Conservation (phyloP, 306 rosid genomes). For the Cucurbita maxima region DNA sequence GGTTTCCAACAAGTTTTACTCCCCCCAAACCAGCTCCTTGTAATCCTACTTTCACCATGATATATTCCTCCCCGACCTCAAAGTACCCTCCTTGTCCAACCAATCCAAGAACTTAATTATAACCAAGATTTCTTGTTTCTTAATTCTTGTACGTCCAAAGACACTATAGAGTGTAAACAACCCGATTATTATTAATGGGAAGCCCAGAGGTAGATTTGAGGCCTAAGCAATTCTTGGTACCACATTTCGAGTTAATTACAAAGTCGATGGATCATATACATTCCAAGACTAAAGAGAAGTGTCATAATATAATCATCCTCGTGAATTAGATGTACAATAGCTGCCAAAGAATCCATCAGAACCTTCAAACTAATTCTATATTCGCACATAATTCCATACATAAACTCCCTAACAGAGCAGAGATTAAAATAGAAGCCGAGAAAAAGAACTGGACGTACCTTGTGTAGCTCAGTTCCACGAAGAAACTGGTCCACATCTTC, state of each 20-base stretch:
- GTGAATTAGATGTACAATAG: not conserved
- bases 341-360: not conserved
- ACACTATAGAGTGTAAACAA: not conserved
- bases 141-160: not conserved
- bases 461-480: slow-evolving; percentile 69
- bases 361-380: not conserved
- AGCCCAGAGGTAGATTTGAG: not conserved
- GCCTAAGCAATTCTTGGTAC: not conserved
- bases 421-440: not conserved
- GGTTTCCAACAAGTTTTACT: not conserved
- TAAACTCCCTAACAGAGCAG: not conserved
- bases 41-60: not conserved
- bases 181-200: not conserved
- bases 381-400: not conserved
- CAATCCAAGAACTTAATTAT: not conserved
- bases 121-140: not conserved
- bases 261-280: not conserved
- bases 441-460: slow-evolving; percentile 19
- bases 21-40: not conserved
- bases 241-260: not conserved
- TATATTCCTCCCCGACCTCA: not conserved
- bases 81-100: not conserved
- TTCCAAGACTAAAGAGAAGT: not conserved
- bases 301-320: not conserved
- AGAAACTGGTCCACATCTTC: slow-evolving; percentile 39